Percentiles rank a stretch among this genome's conserved stretches.
Conservation (phyloP, 768 basidiomycete genomes). For the Russula emetica region DNA sequence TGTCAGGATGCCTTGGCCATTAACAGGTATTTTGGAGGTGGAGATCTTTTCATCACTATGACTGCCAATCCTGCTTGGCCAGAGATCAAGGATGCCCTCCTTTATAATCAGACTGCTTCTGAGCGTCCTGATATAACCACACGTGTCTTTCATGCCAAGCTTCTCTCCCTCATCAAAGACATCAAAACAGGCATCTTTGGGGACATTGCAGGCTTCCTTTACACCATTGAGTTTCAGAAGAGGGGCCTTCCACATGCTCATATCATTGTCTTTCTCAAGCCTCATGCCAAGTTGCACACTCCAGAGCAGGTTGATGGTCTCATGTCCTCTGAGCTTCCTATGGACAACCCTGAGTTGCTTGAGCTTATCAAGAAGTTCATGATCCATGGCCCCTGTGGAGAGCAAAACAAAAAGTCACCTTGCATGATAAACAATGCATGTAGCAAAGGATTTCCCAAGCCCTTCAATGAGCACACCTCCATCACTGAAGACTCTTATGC, state of each 20-base stretch:
- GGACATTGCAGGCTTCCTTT: too few species aligned
- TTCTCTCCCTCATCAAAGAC: not conserved
- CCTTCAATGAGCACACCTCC: too few species aligned
- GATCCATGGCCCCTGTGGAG: not conserved
- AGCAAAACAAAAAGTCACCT: not conserved
- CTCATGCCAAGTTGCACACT: not conserved
- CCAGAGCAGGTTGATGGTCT: not conserved
- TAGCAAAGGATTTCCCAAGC: too few species aligned
- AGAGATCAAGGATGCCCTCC: constrained; percentile 21
- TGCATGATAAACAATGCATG: too few species aligned
- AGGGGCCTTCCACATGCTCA: too few species aligned
- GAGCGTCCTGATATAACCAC: constrained; percentile 4
- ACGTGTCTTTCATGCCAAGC: not conserved
- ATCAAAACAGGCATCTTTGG: too few species aligned
- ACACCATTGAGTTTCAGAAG: too few species aligned
- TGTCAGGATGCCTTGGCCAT: constrained; percentile 11
- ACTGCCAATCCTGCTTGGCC: constrained; percentile 51
- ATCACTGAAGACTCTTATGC: constrained; percentile 35
- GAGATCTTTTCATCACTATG: constrained; percentile 38
- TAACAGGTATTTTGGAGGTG: not conserved
- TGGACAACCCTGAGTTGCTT: not conserved
- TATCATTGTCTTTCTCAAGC: not conserved
- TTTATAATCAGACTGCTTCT: constrained; percentile 30
- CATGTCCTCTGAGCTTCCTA: not conserved
- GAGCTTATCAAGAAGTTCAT: not conserved